Base-by-base conservation (phyloP, 257 asterid species). In the Salvia hispanica region DNA sequence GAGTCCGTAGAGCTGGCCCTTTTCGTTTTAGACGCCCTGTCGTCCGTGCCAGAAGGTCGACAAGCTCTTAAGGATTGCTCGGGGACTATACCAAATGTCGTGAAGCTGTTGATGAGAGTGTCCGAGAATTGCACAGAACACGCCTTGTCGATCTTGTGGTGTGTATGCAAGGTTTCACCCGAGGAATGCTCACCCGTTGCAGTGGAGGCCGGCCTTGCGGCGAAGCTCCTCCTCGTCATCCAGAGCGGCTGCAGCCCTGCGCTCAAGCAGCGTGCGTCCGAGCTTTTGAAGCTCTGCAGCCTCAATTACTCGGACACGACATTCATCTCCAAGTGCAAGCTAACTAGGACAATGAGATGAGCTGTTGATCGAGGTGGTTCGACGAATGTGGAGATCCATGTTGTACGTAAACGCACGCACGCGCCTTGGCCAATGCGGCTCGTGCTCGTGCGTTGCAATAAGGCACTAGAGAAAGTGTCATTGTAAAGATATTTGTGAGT, bases 201-300 rank as follows among this genome's bases (percentile, higher is more conserved):
- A 1, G 90, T 88, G 53, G 96, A 86, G 42, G 85, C 94, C 0
- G 94, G 94, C 31, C 81, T 88, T 5, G 93, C 90, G 2, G 85
- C 87, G 1, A 88, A 85, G 76, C 88, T 88, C 25, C 86, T 88
- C n/a, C 91, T 88, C 9, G 91, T 88, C 1, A 88, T 88, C 61
- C 94, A 86, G 80, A 88, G 96, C 51, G 88, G 95, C 13, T 88
- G 91, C 52, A 69, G 45, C 28, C 79, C 86, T 0, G 53, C 52
- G 0, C 79, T 88, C 10, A 88, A 86, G 80, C 95, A 88, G 71
- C 82, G 82, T 18, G 86, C 89, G 0, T 80, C 88, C 0, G 95
- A 86, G 83, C 84, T 88, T 3, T 70, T 88, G 88, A 88, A 86
- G 78, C 86, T 86, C 3, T 88, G 96, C 74, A 80, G 94, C 72